These are phyloP conservation scores for Tetrahymena malaccensis DNA, from an alignment of 73 alveolate genomes.

Conservation along the genomic window DNA sequence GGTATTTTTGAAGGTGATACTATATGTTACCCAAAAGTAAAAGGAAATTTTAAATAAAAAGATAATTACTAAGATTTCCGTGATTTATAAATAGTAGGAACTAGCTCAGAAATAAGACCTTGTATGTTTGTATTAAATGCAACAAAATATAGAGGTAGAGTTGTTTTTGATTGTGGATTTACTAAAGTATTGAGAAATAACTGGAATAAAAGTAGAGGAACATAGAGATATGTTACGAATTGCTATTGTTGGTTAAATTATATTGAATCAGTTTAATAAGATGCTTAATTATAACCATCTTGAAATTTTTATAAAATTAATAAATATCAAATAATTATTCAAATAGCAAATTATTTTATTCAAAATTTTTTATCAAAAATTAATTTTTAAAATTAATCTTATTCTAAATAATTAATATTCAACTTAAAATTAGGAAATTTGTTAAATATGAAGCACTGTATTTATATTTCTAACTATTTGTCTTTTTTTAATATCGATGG, in stretches of 20 bases:
- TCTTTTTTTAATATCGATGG: too few species aligned
- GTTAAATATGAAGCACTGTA: too few species aligned
- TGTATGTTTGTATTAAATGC: neutral
- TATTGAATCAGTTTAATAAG: neutral
- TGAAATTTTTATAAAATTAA: too few species aligned
- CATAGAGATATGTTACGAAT: neutral
- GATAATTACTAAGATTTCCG: neutral
- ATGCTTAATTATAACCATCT: too few species aligned
- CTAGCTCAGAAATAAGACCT: neutral
- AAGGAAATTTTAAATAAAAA: neutral
- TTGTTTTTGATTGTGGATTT: neutral
- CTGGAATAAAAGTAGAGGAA: neutral
- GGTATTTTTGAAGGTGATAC: neutral
- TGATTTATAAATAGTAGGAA: neutral
- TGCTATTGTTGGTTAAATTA: neutral
- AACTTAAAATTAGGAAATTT: too few species aligned
- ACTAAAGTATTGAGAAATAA: neutral
- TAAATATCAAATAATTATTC: too few species aligned
- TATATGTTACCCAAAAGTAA: neutral
- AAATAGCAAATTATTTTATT: too few species aligned
- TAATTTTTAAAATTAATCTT: too few species aligned
- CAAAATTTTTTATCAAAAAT: too few species aligned
- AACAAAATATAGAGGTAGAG: neutral
- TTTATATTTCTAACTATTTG: too few species aligned
- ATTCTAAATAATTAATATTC: too few species aligned